phyloP scores from a whole-genome alignment of 2,329 filamentous ascomycete species.

The Colletotrichum noveboracense region DNA sequence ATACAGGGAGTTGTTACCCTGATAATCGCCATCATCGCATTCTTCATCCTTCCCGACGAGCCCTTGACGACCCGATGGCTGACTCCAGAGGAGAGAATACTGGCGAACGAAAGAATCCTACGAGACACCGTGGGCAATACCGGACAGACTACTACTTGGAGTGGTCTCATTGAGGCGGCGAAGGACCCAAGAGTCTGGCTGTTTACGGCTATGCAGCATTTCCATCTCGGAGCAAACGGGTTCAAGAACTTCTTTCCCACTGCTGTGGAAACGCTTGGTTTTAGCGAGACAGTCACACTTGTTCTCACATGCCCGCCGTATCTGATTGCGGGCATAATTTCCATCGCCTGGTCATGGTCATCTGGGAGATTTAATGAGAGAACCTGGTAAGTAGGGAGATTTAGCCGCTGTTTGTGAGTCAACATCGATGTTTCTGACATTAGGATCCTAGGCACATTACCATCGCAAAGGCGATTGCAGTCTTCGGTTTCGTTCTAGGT shows the following conservation, averaged over 20 bases:
- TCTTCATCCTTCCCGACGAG: constrained; percentile 27
- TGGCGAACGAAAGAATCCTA: constrained; percentile 44
- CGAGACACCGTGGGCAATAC: constrained; percentile 30
- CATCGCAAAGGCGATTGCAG: constrained; percentile 7
- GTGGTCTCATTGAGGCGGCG: constrained; percentile 45
- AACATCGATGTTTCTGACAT: background rate
- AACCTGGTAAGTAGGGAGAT: background rate
- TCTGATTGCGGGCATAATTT: constrained; percentile 40
- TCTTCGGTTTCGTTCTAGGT: constrained; percentile 20
- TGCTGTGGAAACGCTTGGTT: constrained; percentile 37
- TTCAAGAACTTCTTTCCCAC: constrained; percentile 36
- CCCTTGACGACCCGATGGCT: constrained; percentile 42
- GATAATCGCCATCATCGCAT: constrained; percentile 6
- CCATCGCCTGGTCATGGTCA: constrained; percentile 37
- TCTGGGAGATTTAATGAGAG: constrained; percentile 14
- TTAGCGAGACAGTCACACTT: constrained; percentile 44
- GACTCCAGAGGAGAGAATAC: constrained; percentile 38
- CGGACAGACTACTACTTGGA: constrained; percentile 32
- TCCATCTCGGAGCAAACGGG: constrained; percentile 37
- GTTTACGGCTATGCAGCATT: constrained; percentile 52
- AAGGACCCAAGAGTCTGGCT: constrained; percentile 50
- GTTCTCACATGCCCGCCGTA: constrained; percentile 50
- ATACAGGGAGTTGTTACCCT: constrained; percentile 63
- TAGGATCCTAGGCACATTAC: background rate
- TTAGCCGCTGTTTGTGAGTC: too few relatives aligned